Conservation (phyloP, 2,329 filamentous ascomycete genomes). For the Ophiostoma ips region DNA sequence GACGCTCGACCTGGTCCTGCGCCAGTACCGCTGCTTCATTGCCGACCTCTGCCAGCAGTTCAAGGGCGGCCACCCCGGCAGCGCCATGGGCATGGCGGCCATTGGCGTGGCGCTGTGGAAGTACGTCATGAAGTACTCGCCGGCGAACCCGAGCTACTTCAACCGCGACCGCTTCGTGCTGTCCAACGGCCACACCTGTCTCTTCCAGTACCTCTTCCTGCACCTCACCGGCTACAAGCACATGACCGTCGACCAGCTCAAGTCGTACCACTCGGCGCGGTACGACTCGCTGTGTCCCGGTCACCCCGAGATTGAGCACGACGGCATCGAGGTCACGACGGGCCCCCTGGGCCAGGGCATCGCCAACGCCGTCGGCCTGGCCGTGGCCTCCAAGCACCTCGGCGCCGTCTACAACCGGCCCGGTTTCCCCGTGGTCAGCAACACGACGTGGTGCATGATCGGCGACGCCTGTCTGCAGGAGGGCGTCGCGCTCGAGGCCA, state of each 20-base stretch:
- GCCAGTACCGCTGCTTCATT: background rate
- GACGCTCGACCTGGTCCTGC: conserved; percentile 1
- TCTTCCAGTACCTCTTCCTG: conserved; percentile 40
- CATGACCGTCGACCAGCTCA: conserved; percentile 44
- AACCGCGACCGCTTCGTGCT: conserved; percentile 50
- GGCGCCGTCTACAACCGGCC: conserved; percentile 39
- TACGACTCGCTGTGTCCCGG: conserved; percentile 38
- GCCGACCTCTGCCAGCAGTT: background rate
- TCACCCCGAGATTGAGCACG: conserved; percentile 43
- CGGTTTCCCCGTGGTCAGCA: conserved; percentile 31
- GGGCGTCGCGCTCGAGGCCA: conserved; percentile 42
- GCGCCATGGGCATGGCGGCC: conserved; percentile 46
- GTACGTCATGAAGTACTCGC: conserved; percentile 47
- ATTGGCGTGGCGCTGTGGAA: conserved; percentile 48
- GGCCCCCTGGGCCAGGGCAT: conserved; percentile 45
- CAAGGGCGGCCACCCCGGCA: conserved; percentile 20
- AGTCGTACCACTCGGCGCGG: conserved; percentile 30
- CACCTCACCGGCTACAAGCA: conserved; percentile 38
- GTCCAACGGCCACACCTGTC: conserved; percentile 44
- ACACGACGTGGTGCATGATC: conserved; percentile 38
- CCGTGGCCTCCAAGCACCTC: conserved; percentile 42
- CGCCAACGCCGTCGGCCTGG: conserved; percentile 45
- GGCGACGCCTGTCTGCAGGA: conserved; percentile 46
- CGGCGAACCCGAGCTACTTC: conserved; percentile 40
- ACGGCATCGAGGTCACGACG: conserved; percentile 45